These are phyloP conservation scores for Hypoxylon sp. DNA, from an alignment of 2,329 filamentous ascomycete genomes.

Conservation along the genomic window DNA sequence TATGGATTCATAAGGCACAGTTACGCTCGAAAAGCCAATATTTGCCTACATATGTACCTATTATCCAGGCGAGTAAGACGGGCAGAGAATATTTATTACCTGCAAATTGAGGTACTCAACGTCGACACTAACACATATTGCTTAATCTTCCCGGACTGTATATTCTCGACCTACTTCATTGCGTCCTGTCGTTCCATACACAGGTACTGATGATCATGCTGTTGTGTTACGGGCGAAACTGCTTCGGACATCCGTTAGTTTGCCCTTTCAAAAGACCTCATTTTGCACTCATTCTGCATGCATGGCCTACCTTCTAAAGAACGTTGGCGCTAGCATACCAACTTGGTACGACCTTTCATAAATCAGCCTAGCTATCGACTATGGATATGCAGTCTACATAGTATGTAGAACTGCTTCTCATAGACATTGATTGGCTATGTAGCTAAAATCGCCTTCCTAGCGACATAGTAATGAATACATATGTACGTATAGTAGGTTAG, in stretches of 20 bases:
- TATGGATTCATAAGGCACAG: conserved; percentile 9
- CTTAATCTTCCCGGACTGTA: neutral
- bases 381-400: neutral
- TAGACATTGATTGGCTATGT: neutral
- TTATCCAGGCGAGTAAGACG: neutral
- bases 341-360: neutral
- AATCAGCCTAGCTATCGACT: neutral
- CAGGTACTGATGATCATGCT: neutral
- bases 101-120: neutral
- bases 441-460: neutral
- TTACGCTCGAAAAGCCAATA: neutral
- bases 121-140: neutral
- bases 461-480: neutral
- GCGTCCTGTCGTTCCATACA: neutral
- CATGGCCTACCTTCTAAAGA: conserved; percentile 7
- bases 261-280: conserved; percentile 7
- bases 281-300: conserved; percentile 18
- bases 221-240: conserved; percentile 11
- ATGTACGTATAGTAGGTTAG: neutral
- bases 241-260: conserved; percentile 34
- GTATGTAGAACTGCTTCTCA: neutral
- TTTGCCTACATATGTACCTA: neutral
- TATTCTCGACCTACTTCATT: neutral
- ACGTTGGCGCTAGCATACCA: neutral
- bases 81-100: neutral